Evolutionary conservation across 2,329 filamentous ascomycete species (phyloP), one percentile per base, ranked within the genome.

Genomic region (Incumbomyces lentus): DNA sequence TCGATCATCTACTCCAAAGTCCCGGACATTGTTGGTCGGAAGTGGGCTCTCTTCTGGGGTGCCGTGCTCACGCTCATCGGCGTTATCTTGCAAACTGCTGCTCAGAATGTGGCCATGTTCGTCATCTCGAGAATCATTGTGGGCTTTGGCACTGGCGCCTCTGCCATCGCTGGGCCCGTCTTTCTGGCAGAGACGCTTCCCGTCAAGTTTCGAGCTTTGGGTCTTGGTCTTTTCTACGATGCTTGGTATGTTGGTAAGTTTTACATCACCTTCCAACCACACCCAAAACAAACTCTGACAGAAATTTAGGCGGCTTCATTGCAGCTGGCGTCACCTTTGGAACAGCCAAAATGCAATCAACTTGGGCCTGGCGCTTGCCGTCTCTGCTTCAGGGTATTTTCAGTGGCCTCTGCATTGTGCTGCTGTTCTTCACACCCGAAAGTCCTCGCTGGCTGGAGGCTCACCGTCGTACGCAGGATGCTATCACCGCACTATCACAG

Each of bases 61-160:
- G 67, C 66, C 0, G 45, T 64, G 2, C 55, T 73, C 11, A 71
- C 68, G 1, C 52, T 74, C 8, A 35, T 73, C 3, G 72, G 68
- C 0, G 63, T 71, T 16, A 54, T 71, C 8, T 56, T 74, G 11
- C 72, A 74, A 55, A 64, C 67, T 0, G 68, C 70, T 0, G 66
- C 73, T 0, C 70, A 75, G 51, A 68, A 74, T 45, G 68, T 73
- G 4, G 69, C 66, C 47, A 75, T 74, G 71, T 75, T 75, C 54
- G 65, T 72, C 26, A 50, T 69, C 11, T 64, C 62, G 0, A 63
- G 74, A 12, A 65, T 75, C 16, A 60, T 75, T 3, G 57, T 76
- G 2, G 73, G 73, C 0, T 62, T 73, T 31, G 73, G 73, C 2
- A 60, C 56, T 3, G 64, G 62, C 2, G 55, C 70, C 7, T 65